Conservation (phyloP, 768 basidiomycete genomes). For the Trametes cinnabarina region DNA sequence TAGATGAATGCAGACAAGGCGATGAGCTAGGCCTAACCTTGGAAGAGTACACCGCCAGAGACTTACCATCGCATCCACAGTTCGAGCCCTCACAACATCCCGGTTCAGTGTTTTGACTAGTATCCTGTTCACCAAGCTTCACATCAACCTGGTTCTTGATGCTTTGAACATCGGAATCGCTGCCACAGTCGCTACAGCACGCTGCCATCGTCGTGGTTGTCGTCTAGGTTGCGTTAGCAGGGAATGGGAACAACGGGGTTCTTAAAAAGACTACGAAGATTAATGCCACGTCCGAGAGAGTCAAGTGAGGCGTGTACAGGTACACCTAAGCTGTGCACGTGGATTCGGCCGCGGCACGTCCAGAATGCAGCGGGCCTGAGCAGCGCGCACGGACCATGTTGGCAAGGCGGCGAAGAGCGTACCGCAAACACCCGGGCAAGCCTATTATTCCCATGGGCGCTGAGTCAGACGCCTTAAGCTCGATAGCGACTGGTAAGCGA, state of each 20-base stretch:
- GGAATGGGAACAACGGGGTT: neutral
- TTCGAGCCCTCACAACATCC: slow-evolving; percentile 23
- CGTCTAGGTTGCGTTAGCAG: neutral
- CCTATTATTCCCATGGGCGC: slow-evolving; percentile 2
- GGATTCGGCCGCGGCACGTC: neutral
- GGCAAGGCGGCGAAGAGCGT: neutral
- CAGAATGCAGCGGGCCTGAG: neutral
- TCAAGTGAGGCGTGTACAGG: neutral
- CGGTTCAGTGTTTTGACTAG: neutral
- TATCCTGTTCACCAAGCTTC: neutral
- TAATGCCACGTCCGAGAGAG: neutral
- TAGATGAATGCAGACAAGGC: neutral
- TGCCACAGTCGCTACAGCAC: slow-evolving; percentile 6
- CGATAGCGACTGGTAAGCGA: neutral
- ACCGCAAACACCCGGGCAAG: neutral
- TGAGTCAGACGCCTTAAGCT: neutral
- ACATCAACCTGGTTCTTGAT: neutral
- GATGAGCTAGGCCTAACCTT: neutral
- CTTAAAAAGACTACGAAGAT: neutral
- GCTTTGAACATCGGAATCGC: slow-evolving; percentile 8
- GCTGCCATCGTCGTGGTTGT: slow-evolving; percentile 1
- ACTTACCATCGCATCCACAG: slow-evolving; percentile 30
- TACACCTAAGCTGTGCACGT: neutral
- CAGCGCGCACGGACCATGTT: slow-evolving; percentile 14
- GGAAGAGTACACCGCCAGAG: too few relatives aligned